These are phyloP conservation scores for Chlorella sp. DNA, from an alignment of 139 green algal genomes.

Conservation along the genomic window DNA sequence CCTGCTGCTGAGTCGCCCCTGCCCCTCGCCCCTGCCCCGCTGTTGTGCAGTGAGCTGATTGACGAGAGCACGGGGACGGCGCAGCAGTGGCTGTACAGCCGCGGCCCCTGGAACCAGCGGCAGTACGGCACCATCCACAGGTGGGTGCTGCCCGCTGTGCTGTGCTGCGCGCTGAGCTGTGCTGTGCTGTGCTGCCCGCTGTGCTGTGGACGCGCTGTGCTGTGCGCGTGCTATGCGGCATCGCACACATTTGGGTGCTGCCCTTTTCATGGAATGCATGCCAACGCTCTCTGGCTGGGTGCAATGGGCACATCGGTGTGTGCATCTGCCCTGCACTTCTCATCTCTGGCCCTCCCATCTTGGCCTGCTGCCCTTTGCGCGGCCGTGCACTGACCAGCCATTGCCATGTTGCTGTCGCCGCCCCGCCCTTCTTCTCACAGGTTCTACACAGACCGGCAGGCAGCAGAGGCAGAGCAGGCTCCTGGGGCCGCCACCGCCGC, in stretches of 20 bases:
- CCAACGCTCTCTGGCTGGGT: too few relatives aligned
- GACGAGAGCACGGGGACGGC: constrained; percentile 35
- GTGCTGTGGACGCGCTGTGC: not conserved
- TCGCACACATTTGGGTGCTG: not conserved
- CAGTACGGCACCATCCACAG: constrained; percentile 34
- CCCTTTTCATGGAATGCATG: not conserved
- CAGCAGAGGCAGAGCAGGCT: not conserved
- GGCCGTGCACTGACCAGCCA: too few relatives aligned
- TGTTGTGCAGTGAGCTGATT: constrained; percentile 9
- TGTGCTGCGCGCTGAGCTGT: not conserved
- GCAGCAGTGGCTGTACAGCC: constrained; percentile 35
- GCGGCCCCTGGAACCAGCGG: constrained; percentile 26
- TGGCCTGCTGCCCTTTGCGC: too few relatives aligned
- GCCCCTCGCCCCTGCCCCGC: not conserved
- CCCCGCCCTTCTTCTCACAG: not conserved
- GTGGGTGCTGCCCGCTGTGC: not conserved
- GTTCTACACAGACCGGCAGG: constrained; percentile 18
- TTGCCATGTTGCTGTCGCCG: too few relatives aligned
- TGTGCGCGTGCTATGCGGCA: too few relatives aligned
- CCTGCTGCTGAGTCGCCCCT: not conserved
- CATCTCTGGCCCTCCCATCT: too few relatives aligned
- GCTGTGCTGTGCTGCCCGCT: not conserved
- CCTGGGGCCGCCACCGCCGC: not conserved
- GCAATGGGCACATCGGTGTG: too few relatives aligned
- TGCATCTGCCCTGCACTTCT: too few relatives aligned